phyloP scores from a whole-genome alignment of 2,329 filamentous ascomycete genomes.

The Pseudogymnoascus sp. region DNA sequence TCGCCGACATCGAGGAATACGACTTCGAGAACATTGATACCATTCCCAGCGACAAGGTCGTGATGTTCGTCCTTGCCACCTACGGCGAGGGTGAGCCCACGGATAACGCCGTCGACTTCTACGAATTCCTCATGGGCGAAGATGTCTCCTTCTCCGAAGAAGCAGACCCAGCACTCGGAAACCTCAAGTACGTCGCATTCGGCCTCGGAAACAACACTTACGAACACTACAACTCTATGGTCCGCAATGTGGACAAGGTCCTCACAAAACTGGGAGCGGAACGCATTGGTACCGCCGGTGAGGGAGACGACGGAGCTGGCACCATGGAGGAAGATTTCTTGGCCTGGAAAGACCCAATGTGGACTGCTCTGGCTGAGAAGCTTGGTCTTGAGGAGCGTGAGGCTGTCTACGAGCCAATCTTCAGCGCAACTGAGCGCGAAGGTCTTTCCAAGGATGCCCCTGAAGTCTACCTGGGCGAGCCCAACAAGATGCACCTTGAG shows the following conservation, averaged over 20 bases:
- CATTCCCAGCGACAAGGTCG: conserved; percentile 81
- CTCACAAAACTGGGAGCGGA: conserved; percentile 74
- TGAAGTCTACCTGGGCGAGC: conserved; percentile 89
- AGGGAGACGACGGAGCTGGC: conserved; percentile 94
- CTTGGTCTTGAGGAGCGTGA: conserved; percentile 93
- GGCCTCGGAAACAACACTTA: conserved; percentile 99
- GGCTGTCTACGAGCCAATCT: conserved; percentile 89
- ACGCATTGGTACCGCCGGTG: conserved; percentile 79
- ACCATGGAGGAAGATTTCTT: conserved; percentile 99
- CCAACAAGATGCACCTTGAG: conserved; percentile 91
- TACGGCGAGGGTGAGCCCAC: conserved; percentile 98
- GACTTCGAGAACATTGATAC: conserved; percentile 90
- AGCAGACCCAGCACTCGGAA: conserved; percentile 63
- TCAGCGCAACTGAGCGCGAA: conserved; percentile 69
- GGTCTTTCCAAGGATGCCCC: conserved; percentile 65
- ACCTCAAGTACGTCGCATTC: conserved; percentile 89
- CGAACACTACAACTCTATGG: conserved; percentile 99
- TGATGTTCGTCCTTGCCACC: conserved; percentile 91
- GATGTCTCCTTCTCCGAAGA: conserved; percentile 73
- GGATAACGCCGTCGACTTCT: conserved; percentile 98
- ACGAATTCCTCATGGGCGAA: conserved; percentile 85
- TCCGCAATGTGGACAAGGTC: conserved; percentile 78
- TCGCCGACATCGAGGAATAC: conserved; percentile 95
- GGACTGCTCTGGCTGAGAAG: conserved; percentile 71
- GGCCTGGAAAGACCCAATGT: conserved; percentile 99